Evolutionary conservation across 371 early-diverging fungal species (phyloP).

Genomic region (Haplosporangium sp.): DNA sequence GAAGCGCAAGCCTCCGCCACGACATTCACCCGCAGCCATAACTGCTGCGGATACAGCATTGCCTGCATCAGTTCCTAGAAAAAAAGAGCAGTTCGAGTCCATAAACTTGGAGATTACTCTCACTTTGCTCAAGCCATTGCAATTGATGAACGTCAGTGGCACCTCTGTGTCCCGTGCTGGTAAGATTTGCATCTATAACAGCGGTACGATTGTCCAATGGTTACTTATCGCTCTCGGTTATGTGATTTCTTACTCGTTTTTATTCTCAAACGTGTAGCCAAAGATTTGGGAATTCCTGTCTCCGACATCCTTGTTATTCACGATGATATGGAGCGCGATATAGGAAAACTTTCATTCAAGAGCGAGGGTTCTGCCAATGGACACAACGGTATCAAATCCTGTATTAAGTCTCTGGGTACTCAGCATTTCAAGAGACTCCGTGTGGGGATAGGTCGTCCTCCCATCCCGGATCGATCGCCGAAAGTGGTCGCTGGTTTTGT

Average conservation of each 20-base stretch:
- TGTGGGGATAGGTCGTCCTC: conserved; percentile 77
- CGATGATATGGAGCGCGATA: conserved; percentile 79
- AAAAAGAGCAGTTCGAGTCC: conserved; percentile 18
- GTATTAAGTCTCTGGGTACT: conserved; percentile 63
- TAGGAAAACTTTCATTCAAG: conserved; percentile 75
- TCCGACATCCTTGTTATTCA: conserved; percentile 72
- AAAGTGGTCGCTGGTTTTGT: conserved; percentile 70
- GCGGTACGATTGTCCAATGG: background rate
- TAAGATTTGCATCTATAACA: conserved; percentile 16
- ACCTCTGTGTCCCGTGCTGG: conserved; percentile 75
- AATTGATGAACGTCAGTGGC: conserved; percentile 80
- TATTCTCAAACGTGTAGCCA: conserved; percentile 37
- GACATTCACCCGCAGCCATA: background rate
- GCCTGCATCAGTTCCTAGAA: background rate
- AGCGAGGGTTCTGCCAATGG: conserved; percentile 69
- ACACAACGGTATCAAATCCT: conserved; percentile 83
- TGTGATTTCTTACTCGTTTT: background rate
- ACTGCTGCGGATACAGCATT: background rate
- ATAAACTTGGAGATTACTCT: conserved; percentile 55
- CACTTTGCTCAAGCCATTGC: conserved; percentile 70
- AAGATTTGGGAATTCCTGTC: conserved; percentile 53
- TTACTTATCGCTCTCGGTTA: background rate
- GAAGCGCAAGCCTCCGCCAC: conserved; percentile 5
- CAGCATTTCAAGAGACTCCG: conserved; percentile 69
- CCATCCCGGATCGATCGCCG: conserved; percentile 53